Conservation (phyloP, 108 stramenopile genomes). For the Cyclostephanos tholiformis region DNA sequence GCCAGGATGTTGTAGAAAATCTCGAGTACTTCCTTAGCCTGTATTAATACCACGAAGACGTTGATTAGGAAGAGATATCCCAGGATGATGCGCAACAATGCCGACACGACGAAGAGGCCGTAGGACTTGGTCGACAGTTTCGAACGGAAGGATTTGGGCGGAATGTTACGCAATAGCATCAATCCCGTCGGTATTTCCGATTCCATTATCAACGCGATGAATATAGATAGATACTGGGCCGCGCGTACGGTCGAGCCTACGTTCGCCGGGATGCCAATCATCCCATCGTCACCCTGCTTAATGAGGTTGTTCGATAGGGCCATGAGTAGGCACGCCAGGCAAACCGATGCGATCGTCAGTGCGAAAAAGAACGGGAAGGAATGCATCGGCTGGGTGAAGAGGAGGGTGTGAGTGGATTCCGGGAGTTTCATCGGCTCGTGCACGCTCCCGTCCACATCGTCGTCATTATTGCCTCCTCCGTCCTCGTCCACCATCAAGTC, state of each 20-base stretch:
- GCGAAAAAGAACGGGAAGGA: slow-evolving; percentile 8
- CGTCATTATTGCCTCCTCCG: too few relatives aligned
- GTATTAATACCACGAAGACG: slow-evolving; percentile 8
- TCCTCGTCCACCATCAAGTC: too few relatives aligned
- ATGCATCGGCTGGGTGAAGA: slow-evolving; percentile 15
- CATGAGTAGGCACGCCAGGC: background rate
- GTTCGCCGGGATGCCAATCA: slow-evolving; percentile 7
- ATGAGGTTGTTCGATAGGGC: slow-evolving; percentile 14
- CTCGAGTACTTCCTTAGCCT: slow-evolving; percentile 7
- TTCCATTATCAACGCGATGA: slow-evolving; percentile 24
- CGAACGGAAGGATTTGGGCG: background rate
- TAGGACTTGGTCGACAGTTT: slow-evolving; percentile 1
- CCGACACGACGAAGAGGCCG: slow-evolving; percentile 4
- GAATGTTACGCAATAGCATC: slow-evolving; percentile 12
- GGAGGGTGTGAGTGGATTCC: slow-evolving; percentile 16
- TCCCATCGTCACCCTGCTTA: background rate
- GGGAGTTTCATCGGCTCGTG: slow-evolving; percentile 17
- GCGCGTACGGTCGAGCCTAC: background rate
- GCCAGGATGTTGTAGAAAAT: slow-evolving; percentile 17
- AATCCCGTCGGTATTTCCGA: slow-evolving; percentile 17
- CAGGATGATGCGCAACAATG: slow-evolving; percentile 3
- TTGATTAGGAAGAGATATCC: slow-evolving; percentile 26
- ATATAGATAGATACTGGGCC: slow-evolving; percentile 18
- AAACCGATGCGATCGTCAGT: background rate
- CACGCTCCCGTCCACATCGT: too few relatives aligned